Evolutionary conservation across 2,329 filamentous ascomycete genomes (phyloP), one percentile per base, ranked within the genome.

Genomic region (Penicillium concentricum): DNA sequence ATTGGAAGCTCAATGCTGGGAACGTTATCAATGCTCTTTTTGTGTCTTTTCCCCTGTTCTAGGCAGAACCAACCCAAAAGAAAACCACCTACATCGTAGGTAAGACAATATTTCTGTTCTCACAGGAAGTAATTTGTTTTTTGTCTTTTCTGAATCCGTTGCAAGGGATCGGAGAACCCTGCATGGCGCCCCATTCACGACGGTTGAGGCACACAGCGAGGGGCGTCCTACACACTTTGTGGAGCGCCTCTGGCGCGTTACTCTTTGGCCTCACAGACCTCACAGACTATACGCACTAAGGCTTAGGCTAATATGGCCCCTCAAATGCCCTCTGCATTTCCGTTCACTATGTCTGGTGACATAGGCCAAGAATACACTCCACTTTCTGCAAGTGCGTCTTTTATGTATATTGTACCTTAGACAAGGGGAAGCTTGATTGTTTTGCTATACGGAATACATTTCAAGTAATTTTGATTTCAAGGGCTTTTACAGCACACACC

Each of bases 361-460:
- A 66, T 65, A 38, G 20, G 66, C 67, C 66, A 69, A 69, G 66
- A 35, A 32, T 39, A 24, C 47, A 51, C 58, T 62, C 63, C 66
- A 65, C 63, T 61, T 59, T 59, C 58, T 67, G 64, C 62, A 64
- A 62, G 67, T 62, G 58, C 47, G 48, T 61, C 54, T 51, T 55
- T 59, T 54, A 54, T n/a, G 16, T 15, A 28, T 8, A 12, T 4
- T 2, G 6, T 22, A 22, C 4, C 15, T 2, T n/a, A 45, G 26
- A 18, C 32, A 57, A 49, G 39, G 52, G 61, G 60, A 61, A 65
- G 62, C 62, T 62, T 68, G 60, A 60, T 60, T 37, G 24, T 45
- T 46, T 35, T 32, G 13, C 37, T 51, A 51, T 39, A 34, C n/a
- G n/a, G n/a, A n/a, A n/a, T n/a, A n/a, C n/a, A n/a, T n/a, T n/a